Evolutionary conservation across 257 asterid species (phyloP).

Genomic region (Rehmannia glutinosa): DNA sequence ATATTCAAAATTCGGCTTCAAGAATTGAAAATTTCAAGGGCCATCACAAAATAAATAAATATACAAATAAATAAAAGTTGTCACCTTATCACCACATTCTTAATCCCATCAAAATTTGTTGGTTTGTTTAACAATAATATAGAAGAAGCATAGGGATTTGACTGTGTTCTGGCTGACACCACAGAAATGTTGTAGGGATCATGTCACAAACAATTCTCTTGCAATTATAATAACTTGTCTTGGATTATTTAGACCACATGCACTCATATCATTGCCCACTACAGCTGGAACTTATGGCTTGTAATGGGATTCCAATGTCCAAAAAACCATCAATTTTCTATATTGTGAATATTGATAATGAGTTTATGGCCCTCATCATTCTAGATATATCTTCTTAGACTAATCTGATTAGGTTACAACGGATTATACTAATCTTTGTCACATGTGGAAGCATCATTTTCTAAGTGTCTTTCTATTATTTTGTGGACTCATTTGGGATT

Average conservation of each 20-base stretch:
- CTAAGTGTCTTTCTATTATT: not conserved
- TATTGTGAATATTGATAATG: constrained; percentile 12
- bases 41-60: not conserved
- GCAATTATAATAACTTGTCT: constrained; percentile 49
- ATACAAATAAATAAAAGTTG: not conserved
- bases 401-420: not conserved
- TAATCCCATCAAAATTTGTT: constrained; percentile 17
- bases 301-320: constrained; percentile 25
- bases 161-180: constrained; percentile 26
- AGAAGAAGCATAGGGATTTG: constrained; percentile 5
- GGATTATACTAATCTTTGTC: constrained; percentile 26
- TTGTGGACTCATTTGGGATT: constrained; percentile 6
- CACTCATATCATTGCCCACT: constrained; percentile 53
- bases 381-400: not conserved
- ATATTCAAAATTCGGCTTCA: too few species aligned
- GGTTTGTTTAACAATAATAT: constrained; percentile 11
- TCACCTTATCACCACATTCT: constrained; percentile 8
- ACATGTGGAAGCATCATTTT: constrained; percentile 32
- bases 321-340: constrained; percentile 6
- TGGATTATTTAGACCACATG: constrained; percentile 67
- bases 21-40: not conserved
- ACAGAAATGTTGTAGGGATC: constrained; percentile 42
- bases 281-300: constrained; percentile 33
- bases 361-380: constrained; percentile 12
- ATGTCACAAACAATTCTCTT: constrained; percentile 44